These are phyloP conservation scores for Penicillium sp. DNA, from an alignment of 2,329 filamentous ascomycete genomes.

Conservation along the genomic window DNA sequence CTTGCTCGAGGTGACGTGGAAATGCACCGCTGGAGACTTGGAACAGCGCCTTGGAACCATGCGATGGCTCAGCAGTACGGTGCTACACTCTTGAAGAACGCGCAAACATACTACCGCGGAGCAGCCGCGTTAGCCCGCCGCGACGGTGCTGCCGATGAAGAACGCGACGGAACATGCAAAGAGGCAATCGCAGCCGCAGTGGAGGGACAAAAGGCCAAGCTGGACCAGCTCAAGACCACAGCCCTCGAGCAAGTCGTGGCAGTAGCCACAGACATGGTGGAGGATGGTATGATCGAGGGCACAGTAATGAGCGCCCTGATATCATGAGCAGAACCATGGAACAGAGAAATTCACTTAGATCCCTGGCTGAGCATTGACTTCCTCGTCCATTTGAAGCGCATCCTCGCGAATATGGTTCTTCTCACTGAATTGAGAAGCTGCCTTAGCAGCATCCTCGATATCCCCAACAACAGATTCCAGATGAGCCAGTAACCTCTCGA, in stretches of 20 bases:
- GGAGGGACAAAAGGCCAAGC: conserved; percentile 38
- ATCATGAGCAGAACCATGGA: conserved; percentile 21
- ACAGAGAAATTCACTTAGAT: conserved; percentile 19
- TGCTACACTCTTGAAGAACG: conserved; percentile 53
- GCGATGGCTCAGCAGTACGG: conserved; percentile 45
- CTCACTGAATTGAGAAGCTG: conserved; percentile 39
- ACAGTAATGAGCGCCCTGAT: conserved; percentile 33
- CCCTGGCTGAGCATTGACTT: conserved; percentile 33
- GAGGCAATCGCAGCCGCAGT: conserved; percentile 50
- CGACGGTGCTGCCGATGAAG: conserved; percentile 44
- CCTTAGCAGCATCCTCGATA: conserved; percentile 51
- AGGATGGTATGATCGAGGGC: conserved; percentile 50
- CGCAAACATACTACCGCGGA: conserved; percentile 58
- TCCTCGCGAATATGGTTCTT: conserved; percentile 42
- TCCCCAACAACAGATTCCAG: conserved; percentile 58
- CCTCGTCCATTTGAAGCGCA: conserved; percentile 44
- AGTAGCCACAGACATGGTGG: conserved; percentile 52
- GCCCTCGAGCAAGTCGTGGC: conserved; percentile 40
- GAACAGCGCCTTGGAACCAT: conserved; percentile 45
- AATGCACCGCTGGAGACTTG: conserved; percentile 53
- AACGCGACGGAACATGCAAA: conserved; percentile 47
- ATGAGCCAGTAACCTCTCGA: conserved; percentile 53
- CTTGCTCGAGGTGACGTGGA: conserved; percentile 56
- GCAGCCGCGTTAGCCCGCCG: conserved; percentile 44
- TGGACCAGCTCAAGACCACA: conserved; percentile 37